Conservation (phyloP, 2,329 filamentous ascomycete genomes). For the Chaetomiaceae sp. region DNA sequence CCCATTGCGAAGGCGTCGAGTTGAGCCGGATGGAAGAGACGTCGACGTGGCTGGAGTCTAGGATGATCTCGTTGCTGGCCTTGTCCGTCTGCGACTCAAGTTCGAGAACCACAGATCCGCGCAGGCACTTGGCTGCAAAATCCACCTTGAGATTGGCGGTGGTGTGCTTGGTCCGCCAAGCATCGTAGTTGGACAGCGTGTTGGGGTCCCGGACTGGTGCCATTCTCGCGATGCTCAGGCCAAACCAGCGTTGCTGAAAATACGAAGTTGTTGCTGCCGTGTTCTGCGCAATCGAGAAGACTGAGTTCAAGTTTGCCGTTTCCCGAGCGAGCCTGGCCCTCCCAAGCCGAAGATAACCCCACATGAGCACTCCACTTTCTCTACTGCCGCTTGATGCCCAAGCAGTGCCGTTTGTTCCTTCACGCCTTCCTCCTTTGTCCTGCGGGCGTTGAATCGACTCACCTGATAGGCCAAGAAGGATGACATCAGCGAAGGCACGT, state of each 20-base stretch:
- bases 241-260: conserved; percentile 23
- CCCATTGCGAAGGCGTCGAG: conserved; percentile 62
- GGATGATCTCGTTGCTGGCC: conserved; percentile 69
- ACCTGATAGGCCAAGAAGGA: conserved; percentile 19
- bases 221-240: conserved; percentile 23
- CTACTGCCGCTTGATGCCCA: conserved; percentile 12
- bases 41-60: conserved; percentile 83
- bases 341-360: conserved; percentile 23
- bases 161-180: conserved; percentile 80
- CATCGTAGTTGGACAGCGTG: conserved; percentile 86
- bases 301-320: conserved; percentile 19
- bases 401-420: conserved; percentile 11
- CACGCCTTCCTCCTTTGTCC: conserved; percentile 27
- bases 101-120: conserved; percentile 70
- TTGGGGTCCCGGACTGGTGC: conserved; percentile 68
- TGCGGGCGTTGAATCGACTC: not conserved
- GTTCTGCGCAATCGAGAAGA: conserved; percentile 15
- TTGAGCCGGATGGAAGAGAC: conserved; percentile 68
- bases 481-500: conserved; percentile 15
- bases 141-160: conserved; percentile 76
- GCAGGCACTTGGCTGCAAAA: conserved; percentile 73
- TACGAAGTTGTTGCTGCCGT: conserved; percentile 5
- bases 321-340: conserved; percentile 22
- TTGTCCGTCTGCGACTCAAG: conserved; percentile 73
- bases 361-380: conserved; percentile 23